Evolutionary conservation across 75 land plant genomes (phyloP), one percentile per base, ranked within the genome.

Genomic region (Cunninghamia lanceolata): DNA sequence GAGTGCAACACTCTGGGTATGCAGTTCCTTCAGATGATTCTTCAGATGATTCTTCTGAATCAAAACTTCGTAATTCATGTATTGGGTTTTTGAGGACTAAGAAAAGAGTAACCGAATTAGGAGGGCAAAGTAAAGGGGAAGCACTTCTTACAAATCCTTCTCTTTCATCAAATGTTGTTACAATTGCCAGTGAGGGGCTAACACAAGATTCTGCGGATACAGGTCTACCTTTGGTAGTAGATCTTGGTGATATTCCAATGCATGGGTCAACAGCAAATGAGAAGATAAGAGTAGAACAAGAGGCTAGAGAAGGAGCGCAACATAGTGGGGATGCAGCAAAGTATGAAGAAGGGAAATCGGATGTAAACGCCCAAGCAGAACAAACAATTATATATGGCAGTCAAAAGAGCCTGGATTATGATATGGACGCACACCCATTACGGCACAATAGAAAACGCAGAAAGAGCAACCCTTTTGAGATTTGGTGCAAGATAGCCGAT

Each of bases 401-500:
- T n/a, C 43, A 87, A 77, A 43, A 74, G 52, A 53, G 30, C 32
- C 16, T 47, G 46, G 35, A 82, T 46, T 28, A 21, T 43, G 45
- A 56, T 74, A 87, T 75, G 73, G 86, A 66, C 0, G 36, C 46
- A 81, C 28, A 81, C 43, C 43, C 42, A 38, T 39, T 35, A 25
- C 39, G 25, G 50, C 34, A 45, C 35, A 40, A 25, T 30, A 46
- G 2, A 46, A 82, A 14, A n/a, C 14, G 9, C 83, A 82, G 32
- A 82, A 82, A 46, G 6, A 45, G 0, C 34, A 82, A 21, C 52
- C 83, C n/a, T 45, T n/a, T 8, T 0, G 28, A 56, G 63, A 21
- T 21, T 19, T 85, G 88, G 86, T 95, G 99, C 84, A 97, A 95
- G 82, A 85, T 97, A 52, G 97, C 93, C 34, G 97, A 95, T 73